Base-by-base conservation (phyloP, 768 basidiomycete species). In the Macrolepiota albuminosa region DNA sequence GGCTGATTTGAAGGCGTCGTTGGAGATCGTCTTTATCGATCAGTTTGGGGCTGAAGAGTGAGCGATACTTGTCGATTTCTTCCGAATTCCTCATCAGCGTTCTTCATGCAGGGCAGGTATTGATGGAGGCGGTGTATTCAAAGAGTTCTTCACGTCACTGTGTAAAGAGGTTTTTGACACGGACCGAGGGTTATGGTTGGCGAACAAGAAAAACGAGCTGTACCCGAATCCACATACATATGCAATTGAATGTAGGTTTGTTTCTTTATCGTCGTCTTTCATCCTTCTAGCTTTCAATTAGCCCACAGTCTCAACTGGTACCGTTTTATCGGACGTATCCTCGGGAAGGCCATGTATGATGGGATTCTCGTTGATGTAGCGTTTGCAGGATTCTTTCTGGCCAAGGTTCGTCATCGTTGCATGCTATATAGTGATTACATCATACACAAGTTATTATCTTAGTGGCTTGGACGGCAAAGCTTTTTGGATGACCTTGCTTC, bases 91-190 rank as follows among this genome's bases (percentile, higher is more conserved):
- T 29, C 31, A 37, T 5, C 33, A 3, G 21, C 16, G 14, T 26
- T 61, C 4, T 40, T 34, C 39, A 68, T 57, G 33, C 61, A 91
- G 90, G 71, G 86, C 88, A 18, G 96, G 95, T 0, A 96, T 98
- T 36, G 96, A 98, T 63, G 95, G 96, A 2, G 95, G 97, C 2
- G 97, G 97, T 0, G 87, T 98, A 5, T 98, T 97, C 79, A 99
- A 98, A 71, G 97, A 98, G 71, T 97, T 98, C 66, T 84, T 98
- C 67, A 99, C 95, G 2, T 92, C 89, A 14, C 72, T 99, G 18
- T 88, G 87, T 59, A 94, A 90, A 68, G 96, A 98, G 70, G 96
- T 91, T 0, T 98, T 99, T 62, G 94, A 99, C 67, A 89, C 91
- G 2, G 86, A 98, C 68, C 86, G 94, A 5, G 97, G 97, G 10